Conservation (phyloP, 345 rosid species). For the Rhodamnia argentea region DNA sequence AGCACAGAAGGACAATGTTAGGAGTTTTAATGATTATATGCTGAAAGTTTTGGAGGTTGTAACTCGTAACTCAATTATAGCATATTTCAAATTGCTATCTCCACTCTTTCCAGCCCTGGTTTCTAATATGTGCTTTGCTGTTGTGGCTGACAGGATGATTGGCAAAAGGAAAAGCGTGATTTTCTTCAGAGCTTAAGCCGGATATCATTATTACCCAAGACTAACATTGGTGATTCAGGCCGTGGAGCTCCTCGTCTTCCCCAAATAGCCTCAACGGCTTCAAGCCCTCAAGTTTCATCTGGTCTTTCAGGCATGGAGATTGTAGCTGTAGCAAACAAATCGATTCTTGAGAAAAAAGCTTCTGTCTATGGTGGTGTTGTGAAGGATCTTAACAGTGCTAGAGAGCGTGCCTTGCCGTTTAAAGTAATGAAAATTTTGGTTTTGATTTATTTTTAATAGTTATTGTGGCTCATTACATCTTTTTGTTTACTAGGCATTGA, state of each 20-base stretch:
- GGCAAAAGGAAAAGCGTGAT: conserved; percentile 91
- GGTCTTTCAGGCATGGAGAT: conserved; percentile 44
- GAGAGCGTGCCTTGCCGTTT: conserved; percentile 70
- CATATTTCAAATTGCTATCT: not conserved
- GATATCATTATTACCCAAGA: conserved; percentile 75
- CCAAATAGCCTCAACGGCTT: conserved; percentile 43
- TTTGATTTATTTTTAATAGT: not conserved
- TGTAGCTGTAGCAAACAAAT: conserved; percentile 53
- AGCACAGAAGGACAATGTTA: conserved; percentile 89
- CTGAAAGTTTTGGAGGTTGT: conserved; percentile 90
- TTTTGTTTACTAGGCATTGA: not conserved
- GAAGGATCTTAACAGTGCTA: conserved; percentile 66
- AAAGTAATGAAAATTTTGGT: conserved; percentile 31
- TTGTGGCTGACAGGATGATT: conserved; percentile 58
- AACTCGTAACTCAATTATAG: not conserved
- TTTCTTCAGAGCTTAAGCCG: conserved; percentile 92
- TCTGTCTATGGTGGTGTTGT: conserved; percentile 74
- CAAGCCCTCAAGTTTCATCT: conserved; percentile 53
- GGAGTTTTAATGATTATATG: conserved; percentile 94
- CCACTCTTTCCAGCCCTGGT: not conserved
- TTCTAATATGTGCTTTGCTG: not conserved
- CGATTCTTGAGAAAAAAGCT: conserved; percentile 66
- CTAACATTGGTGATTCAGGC: conserved; percentile 38
- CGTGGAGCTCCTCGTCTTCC: conserved; percentile 33
- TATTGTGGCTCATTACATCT: not conserved